Conservation (phyloP, 805 yeast species). For the Sugiyamaella qingdaonensis region DNA sequence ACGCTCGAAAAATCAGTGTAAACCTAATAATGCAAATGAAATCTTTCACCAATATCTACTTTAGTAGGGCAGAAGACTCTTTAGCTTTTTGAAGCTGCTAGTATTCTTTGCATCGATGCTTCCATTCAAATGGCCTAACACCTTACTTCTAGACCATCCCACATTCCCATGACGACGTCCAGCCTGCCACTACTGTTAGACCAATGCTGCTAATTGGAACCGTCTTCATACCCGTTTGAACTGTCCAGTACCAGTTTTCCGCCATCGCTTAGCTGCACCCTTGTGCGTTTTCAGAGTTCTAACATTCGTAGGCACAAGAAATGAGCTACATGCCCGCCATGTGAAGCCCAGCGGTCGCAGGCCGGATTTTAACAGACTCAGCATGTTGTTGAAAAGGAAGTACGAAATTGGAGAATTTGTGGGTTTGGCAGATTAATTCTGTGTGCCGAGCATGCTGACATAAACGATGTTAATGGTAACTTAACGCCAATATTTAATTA, state of each 20-base stretch:
- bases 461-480: no score
- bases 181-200: slow-evolving; percentile 49
- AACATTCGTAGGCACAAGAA: slow-evolving; percentile 3
- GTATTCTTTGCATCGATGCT: slow-evolving; percentile 48
- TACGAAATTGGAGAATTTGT: no score
- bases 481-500: no score
- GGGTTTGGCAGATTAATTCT: no score
- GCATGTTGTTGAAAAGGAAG: not conserved
- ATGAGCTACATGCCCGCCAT: no score
- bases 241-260: slow-evolving; percentile 63
- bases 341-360: not conserved
- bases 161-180: slow-evolving; percentile 93
- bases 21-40: no score
- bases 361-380: not conserved
- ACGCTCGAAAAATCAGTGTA: no score
- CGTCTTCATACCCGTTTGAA: slow-evolving; percentile 48
- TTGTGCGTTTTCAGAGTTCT: slow-evolving; percentile 62
- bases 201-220: not conserved
- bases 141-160: slow-evolving; percentile 65
- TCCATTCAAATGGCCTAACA: slow-evolving; percentile 54
- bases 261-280: slow-evolving; percentile 84
- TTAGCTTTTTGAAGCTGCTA: slow-evolving; percentile 55
- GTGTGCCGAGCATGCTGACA: no score
- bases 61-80: slow-evolving; percentile 48
- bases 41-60: no score